Base-by-base conservation (phyloP, 1,284 basidiomycete genomes). In the Boletus semigastroideus region DNA sequence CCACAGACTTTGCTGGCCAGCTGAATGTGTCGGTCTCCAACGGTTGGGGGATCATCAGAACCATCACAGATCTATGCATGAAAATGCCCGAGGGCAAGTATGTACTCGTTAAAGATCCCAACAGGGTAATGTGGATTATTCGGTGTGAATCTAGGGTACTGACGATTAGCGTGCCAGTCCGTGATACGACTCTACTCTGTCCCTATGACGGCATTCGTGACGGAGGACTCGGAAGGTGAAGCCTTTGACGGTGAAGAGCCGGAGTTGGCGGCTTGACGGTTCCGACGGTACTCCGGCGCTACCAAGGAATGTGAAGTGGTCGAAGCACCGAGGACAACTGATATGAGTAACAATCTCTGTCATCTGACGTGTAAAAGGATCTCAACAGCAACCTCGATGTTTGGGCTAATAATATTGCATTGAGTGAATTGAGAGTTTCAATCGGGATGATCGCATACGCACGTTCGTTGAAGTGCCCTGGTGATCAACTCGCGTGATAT, bases 11-110 rank as follows among this genome's bases (percentile, higher is more conserved):
- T 66, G 95, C 97, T 12, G 80, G 77, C 25, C 97, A 99, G 74
- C 89, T 99, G 66, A 98, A 98, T 68, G 87, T 99, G 51, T 97
- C 94, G 45, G 76, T 99, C 54, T 76, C 90, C 47, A 99, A 99
- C 70, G 97, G 97, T 25, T 99, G 96, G 96, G 97, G 97, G 57
- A 98, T 99, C 66, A 93, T 99, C 28, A 83, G 95, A 52, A 95
- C 92, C 22, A 87, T 98, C 55, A 90, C 91, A 41, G 94, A 98
- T 68, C 72, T 97, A 54, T 91, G 89, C 69, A 84, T 96, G 83
- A 94, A 94, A 73, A 88, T 94, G 82, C 91, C 92, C 25, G 94
- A 98, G 72, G 94, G 95, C 68, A 97, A 96, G 72, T 98, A 96
- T 70, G 87, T 98, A 19, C 77, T 98, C 28, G 84, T 98, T 56